Percentiles rank a stretch among this genome's conserved stretches.
These are phyloP conservation scores for Populus hybrid DNA, from an alignment of 441 rosid species.

Conservation along the genomic window DNA sequence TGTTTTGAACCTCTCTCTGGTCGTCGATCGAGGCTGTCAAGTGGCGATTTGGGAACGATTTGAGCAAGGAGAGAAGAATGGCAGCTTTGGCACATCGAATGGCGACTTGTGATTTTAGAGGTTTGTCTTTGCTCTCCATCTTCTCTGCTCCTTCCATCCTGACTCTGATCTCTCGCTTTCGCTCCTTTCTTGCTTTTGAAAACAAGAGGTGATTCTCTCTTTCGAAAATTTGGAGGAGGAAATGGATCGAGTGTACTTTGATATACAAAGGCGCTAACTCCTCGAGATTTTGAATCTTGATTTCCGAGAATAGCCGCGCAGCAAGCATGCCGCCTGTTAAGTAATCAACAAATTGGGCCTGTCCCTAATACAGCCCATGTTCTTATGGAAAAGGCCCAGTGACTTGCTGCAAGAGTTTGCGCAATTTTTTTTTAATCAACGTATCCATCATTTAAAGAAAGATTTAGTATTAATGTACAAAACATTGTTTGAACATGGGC, in stretches of 20 bases:
- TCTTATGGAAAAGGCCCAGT: too few relatives aligned
- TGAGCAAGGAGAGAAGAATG: conserved; percentile 26
- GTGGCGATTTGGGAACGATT: conserved; percentile 11
- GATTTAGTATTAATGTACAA: too few relatives aligned
- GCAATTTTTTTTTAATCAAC: too few relatives aligned
- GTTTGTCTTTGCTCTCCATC: conserved; percentile 20
- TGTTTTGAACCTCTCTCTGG: conserved; percentile 7
- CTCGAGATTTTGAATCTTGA: background rate
- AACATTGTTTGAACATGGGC: too few relatives aligned
- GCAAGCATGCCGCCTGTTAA: background rate
- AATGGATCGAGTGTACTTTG: background rate
- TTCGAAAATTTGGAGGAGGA: background rate
- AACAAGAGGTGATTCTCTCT: background rate
- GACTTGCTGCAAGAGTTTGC: too few relatives aligned
- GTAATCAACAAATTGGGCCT: background rate
- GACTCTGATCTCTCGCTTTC: background rate
- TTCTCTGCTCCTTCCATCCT: background rate
- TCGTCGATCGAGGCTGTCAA: conserved; percentile 13
- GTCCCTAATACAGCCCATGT: too few relatives aligned
- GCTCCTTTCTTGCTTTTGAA: background rate
- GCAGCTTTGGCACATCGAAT: conserved; percentile 38
- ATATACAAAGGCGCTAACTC: too few relatives aligned
- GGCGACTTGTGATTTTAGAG: conserved; percentile 12
- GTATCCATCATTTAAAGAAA: too few relatives aligned
- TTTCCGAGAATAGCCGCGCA: background rate